Conservation (phyloP, 1,139 yeast genomes). For the Yamadazyma aaseri region DNA sequence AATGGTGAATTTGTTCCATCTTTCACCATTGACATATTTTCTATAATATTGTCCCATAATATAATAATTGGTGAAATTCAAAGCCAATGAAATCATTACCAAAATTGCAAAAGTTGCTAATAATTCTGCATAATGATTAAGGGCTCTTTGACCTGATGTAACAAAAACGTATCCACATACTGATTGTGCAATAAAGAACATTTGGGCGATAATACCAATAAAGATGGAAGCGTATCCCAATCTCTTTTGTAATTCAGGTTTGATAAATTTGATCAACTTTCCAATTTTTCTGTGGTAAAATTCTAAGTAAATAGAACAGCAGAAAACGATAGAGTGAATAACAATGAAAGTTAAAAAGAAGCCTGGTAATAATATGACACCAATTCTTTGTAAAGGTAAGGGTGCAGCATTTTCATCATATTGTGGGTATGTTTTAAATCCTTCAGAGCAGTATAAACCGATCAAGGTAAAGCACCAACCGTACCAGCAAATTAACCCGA, state of each 20-base stretch:
- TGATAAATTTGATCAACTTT: slow-evolving; percentile 29
- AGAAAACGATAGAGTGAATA: slow-evolving; percentile 26
- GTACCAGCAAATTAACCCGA: slow-evolving; percentile 30
- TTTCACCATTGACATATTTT: slow-evolving; percentile 31
- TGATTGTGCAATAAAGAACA: slow-evolving; percentile 25
- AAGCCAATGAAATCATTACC: slow-evolving; percentile 22
- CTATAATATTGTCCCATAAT: slow-evolving; percentile 33
- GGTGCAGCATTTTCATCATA: slow-evolving; percentile 19
- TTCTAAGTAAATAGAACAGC: slow-evolving; percentile 27
- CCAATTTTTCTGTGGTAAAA: slow-evolving; percentile 32
- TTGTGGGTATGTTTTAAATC: slow-evolving; percentile 22
- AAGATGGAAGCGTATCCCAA: slow-evolving; percentile 27
- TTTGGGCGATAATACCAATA: slow-evolving; percentile 25
- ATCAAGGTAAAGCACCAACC: slow-evolving; percentile 23
- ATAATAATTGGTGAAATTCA: slow-evolving; percentile 30
- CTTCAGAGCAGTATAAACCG: slow-evolving; percentile 25
- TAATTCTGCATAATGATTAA: slow-evolving; percentile 24
- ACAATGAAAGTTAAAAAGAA: slow-evolving; percentile 24
- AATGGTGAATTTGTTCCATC: slow-evolving; percentile 31
- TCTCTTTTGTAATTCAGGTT: slow-evolving; percentile 25
- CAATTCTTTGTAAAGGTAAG: slow-evolving; percentile 28
- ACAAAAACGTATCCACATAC: slow-evolving; percentile 23
- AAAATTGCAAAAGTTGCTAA: slow-evolving; percentile 29
- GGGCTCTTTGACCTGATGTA: slow-evolving; percentile 17
- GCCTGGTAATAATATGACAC: slow-evolving; percentile 25